A percentile compares a stretch with the other conserved stretches of the same genome.
Evolutionary conservation across 75 land plant genomes (phyloP).

Genomic region (Pinus tabuliformis): DNA sequence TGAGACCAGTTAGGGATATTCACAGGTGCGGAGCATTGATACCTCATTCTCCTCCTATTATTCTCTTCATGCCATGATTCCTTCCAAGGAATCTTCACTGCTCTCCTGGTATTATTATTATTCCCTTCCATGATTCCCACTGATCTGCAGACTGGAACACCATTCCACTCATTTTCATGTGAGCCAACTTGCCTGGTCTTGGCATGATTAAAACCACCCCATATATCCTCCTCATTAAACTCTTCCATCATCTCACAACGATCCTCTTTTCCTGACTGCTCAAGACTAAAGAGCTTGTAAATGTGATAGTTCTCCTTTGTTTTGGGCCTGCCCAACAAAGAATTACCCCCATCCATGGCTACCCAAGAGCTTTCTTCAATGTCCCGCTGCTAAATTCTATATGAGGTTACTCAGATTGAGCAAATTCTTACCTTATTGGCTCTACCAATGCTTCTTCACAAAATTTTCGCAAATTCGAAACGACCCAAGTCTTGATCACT

Average conservation of each 20-base stretch:
- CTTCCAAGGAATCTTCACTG: neutral
- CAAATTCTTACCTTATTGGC: too few relatives aligned
- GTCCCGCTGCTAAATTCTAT: too few relatives aligned
- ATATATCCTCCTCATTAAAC: constrained; percentile 10
- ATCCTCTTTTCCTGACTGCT: neutral
- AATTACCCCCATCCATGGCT: neutral
- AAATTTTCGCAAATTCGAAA: neutral
- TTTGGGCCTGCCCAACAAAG: neutral
- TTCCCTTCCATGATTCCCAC: neutral
- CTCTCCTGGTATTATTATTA: neutral
- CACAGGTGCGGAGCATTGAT: constrained; percentile 66
- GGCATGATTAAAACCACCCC: neutral
- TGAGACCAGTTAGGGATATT: constrained; percentile 76
- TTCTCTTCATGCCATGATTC: neutral
- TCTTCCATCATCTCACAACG: neutral
- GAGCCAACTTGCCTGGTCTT: neutral
- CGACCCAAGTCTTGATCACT: neutral
- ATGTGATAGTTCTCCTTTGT: neutral
- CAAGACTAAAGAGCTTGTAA: neutral
- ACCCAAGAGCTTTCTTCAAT: neutral
- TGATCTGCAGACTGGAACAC: neutral
- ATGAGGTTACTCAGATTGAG: too few relatives aligned
- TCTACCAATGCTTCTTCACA: neutral
- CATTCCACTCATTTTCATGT: neutral
- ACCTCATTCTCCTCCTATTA: constrained; percentile 4